Percentiles rank a stretch among this genome's conserved stretches.
phyloP scores from a whole-genome alignment of 345 rosid genomes.

The Arabidopsis thaliana region TAIR10.1 NC_003074.8:2640501-2641000 shows the following conservation, averaged over 20 bases:
- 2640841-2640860: neutral
- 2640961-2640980: too few relatives aligned
- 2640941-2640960: too few relatives aligned
- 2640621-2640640: slow-evolving; percentile 36
- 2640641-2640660: slow-evolving; percentile 8
- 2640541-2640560: slow-evolving; percentile 61
- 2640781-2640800: neutral
- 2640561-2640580: slow-evolving; percentile 50
- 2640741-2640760: slow-evolving; percentile 17
- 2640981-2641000: too few relatives aligned
- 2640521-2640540: slow-evolving; percentile 55
- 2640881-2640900: too few relatives aligned
- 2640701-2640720: slow-evolving; percentile 28
- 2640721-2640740: slow-evolving; percentile 35
- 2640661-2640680: slow-evolving; percentile 31
- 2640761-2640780: slow-evolving; percentile 24
- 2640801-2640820: neutral
- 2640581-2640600: slow-evolving; percentile 39
- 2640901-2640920: too few relatives aligned
- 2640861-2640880: neutral
- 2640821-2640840: neutral
- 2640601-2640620: neutral
- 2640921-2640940: too few relatives aligned
- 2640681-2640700: slow-evolving; percentile 25
- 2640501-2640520: slow-evolving; percentile 64